These are phyloP conservation scores for Drosera capensis DNA, from an alignment of 148 eudicot genomes.

Conservation along the genomic window DNA sequence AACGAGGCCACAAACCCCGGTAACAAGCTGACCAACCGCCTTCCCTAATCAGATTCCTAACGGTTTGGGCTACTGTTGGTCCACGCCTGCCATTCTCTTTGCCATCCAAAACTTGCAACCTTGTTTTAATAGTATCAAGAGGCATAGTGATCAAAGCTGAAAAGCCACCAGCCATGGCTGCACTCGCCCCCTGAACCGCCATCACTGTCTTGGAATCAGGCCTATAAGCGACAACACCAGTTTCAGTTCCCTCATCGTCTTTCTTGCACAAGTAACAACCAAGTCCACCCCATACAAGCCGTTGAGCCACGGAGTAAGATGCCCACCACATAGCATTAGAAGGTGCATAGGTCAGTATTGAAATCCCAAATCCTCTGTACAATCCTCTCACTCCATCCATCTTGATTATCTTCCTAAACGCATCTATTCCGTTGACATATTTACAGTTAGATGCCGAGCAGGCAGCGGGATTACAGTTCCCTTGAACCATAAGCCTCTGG, in stretches of 20 bases:
- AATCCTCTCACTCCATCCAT: slow-evolving; percentile 50
- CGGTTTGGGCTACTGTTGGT: slow-evolving; percentile 33
- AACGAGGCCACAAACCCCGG: slow-evolving; percentile 58
- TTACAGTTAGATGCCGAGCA: slow-evolving; percentile 11
- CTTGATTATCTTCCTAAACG: slow-evolving; percentile 43
- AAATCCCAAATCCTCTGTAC: slow-evolving; percentile 74
- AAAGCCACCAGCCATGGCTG: slow-evolving; percentile 54
- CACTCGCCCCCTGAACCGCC: slow-evolving; percentile 59
- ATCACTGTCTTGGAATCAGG: slow-evolving; percentile 41
- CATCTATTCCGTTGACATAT: slow-evolving; percentile 60
- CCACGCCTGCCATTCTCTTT: slow-evolving; percentile 42
- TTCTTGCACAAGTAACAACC: slow-evolving; percentile 25
- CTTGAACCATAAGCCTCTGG: slow-evolving; percentile 83
- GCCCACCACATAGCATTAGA: slow-evolving; percentile 79
- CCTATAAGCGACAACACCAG: slow-evolving; percentile 10
- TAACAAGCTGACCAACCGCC: slow-evolving; percentile 72
- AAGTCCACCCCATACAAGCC: slow-evolving; percentile 45
- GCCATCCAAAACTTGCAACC: slow-evolving; percentile 47
- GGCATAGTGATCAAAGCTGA: slow-evolving; percentile 64
- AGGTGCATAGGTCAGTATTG: slow-evolving; percentile 55
- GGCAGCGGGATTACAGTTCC: slow-evolving; percentile 6
- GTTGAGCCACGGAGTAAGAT: slow-evolving; percentile 50
- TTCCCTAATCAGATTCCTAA: slow-evolving; percentile 44
- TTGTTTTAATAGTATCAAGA: slow-evolving; percentile 52
- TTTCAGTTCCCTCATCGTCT: slow-evolving; percentile 8